Evolutionary conservation across 352 stramenopile species (phyloP).

Genomic region (Aphanomyces invadans): DNA sequence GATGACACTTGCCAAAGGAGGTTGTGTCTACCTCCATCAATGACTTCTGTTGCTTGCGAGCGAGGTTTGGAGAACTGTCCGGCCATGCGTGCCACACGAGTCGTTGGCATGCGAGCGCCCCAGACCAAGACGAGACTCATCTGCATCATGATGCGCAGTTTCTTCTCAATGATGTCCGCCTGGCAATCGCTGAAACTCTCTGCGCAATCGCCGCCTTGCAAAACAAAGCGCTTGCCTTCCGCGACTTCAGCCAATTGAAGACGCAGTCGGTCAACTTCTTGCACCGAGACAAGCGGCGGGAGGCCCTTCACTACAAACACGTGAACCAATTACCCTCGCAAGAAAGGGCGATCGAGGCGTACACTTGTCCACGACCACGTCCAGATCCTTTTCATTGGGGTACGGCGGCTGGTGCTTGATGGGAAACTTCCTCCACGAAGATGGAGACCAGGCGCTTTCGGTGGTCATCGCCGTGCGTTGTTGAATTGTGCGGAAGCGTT

Average conservation of each 20-base stretch:
- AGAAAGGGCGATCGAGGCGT: slow-evolving; percentile 28
- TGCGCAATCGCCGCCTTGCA: slow-evolving; percentile 98
- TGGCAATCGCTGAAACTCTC: slow-evolving; percentile 94
- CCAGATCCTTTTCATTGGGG: slow-evolving; percentile 58
- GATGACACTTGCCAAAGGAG: not conserved
- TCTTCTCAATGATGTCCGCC: slow-evolving; percentile 82
- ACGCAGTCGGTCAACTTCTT: slow-evolving; percentile 90
- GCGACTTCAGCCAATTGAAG: slow-evolving; percentile 90
- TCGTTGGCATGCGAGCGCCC: slow-evolving; percentile 94
- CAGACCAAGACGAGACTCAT: slow-evolving; percentile 98
- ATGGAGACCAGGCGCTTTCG: slow-evolving; percentile 40
- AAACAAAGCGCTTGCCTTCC: slow-evolving; percentile 94
- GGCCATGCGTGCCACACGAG: slow-evolving; percentile 95
- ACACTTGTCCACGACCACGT: slow-evolving; percentile 61
- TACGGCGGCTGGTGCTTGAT: slow-evolving; percentile 81
- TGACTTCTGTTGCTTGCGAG: slow-evolving; percentile 89
- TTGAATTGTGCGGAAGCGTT: not conserved
- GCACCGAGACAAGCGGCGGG: slow-evolving; percentile 93
- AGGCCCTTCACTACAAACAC: slow-evolving; percentile 52
- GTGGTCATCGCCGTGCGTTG: not conserved
- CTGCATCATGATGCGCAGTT: slow-evolving; percentile 93
- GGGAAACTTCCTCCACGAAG: slow-evolving; percentile 68
- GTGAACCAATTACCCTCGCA: not conserved
- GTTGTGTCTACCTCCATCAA: slow-evolving; percentile 68
- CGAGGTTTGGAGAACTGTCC: slow-evolving; percentile 98